Conservation (phyloP, 2,329 filamentous ascomycete genomes). For the Magnaporthiopsis rhizophila region DNA sequence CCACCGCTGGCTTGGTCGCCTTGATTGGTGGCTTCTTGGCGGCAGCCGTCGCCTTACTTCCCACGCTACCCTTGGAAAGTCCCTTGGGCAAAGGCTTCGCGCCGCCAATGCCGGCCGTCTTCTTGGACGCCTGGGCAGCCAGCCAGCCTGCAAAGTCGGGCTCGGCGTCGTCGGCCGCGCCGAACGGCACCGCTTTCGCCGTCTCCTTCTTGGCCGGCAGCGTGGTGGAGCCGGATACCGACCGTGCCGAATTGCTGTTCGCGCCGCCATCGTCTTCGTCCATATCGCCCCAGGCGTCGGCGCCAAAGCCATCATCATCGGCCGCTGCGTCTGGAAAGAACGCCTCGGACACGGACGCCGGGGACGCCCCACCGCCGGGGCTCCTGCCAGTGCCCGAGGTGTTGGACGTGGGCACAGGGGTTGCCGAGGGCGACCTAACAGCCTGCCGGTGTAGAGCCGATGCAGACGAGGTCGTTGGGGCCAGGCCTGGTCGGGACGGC, state of each 20-base stretch:
- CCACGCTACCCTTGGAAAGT: constrained; percentile 50
- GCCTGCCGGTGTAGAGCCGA: constrained; percentile 54
- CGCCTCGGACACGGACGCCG: constrained; percentile 29
- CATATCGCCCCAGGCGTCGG: constrained; percentile 70
- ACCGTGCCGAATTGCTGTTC: constrained; percentile 19
- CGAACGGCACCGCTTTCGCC: constrained; percentile 43
- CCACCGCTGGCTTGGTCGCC: constrained; percentile 31
- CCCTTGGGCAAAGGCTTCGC: constrained; percentile 75
- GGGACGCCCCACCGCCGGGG: constrained; percentile 22
- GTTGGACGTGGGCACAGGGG: constrained; percentile 27
- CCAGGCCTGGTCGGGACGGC: constrained; percentile 22
- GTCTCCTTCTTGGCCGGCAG: constrained; percentile 31
- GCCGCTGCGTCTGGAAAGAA: constrained; percentile 53
- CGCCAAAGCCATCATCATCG: constrained; percentile 33
- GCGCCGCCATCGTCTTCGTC: constrained; percentile 40
- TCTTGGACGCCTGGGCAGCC: constrained; percentile 74
- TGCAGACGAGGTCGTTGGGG: constrained; percentile 38
- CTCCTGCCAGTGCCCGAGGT: constrained; percentile 35
- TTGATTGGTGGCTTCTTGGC: constrained; percentile 29
- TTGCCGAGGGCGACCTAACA: constrained; percentile 40
- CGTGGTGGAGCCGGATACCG: constrained; percentile 8
- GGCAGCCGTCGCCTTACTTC: constrained; percentile 23
- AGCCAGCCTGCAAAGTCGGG: constrained; percentile 96
- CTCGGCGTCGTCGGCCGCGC: constrained; percentile 67
- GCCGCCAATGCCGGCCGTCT: constrained; percentile 37